Conservation (phyloP, 495 filamentous ascomycete species). For the Lasiosphaeria miniovina region DNA sequence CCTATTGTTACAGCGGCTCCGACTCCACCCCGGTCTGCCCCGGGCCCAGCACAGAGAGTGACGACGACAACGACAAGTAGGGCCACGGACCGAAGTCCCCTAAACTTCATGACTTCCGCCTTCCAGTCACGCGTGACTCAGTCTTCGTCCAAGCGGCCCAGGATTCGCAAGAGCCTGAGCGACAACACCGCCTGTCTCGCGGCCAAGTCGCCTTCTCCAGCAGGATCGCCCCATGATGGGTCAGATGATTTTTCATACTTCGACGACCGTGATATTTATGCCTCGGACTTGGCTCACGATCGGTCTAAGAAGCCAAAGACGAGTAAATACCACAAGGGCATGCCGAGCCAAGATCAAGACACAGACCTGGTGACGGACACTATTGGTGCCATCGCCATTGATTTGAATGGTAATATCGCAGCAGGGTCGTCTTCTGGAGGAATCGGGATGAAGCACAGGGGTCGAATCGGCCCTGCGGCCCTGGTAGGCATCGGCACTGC, state of each 20-base stretch:
- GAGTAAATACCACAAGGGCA: neutral
- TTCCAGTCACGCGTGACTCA: conserved; percentile 19
- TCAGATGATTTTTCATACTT: conserved; percentile 15
- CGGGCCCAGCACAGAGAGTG: neutral
- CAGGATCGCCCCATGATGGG: conserved; percentile 24
- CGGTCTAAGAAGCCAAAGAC: conserved; percentile 1
- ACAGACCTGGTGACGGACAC: conserved; percentile 76
- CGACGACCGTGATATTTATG: neutral
- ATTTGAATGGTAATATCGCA: conserved; percentile 79
- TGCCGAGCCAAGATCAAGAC: conserved; percentile 18
- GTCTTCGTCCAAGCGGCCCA: conserved; percentile 14
- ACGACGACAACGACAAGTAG: conserved; percentile 3
- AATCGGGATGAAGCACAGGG: conserved; percentile 95
- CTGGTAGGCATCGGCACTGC: conserved; percentile 87
- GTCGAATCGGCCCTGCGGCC: conserved; percentile 87
- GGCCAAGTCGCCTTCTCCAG: conserved; percentile 1
- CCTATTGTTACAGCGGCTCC: conserved; percentile 9
- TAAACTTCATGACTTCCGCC: conserved; percentile 13
- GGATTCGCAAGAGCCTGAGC: conserved; percentile 17
- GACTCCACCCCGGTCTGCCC: conserved; percentile 10
- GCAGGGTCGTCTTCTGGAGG: conserved; percentile 98
- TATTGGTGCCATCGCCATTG: conserved; percentile 90
- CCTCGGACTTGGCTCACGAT: conserved; percentile 3
- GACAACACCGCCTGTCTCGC: conserved; percentile 13
- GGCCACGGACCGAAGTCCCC: conserved; percentile 7